phyloP scores from a whole-genome alignment of 116 monocot genomes.

The Thalassia testudinum region DNA sequence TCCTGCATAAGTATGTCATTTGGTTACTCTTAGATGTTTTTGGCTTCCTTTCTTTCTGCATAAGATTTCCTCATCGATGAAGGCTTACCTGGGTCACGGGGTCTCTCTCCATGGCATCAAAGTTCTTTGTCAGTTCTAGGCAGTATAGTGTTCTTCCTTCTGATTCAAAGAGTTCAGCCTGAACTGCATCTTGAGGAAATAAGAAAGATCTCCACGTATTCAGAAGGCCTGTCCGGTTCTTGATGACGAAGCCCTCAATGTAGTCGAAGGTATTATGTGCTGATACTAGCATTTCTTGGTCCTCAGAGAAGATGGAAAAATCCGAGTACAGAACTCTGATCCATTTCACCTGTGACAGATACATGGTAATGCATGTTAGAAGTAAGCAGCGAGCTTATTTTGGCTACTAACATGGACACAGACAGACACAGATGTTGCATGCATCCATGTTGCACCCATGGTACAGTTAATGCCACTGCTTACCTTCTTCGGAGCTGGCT shows the following conservation, averaged over 20 bases:
- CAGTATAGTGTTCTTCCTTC: slow-evolving; percentile 38
- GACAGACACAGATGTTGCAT: not conserved
- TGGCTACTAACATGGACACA: not conserved
- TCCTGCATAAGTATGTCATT: slow-evolving; percentile 21
- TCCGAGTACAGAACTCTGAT: slow-evolving; percentile 47
- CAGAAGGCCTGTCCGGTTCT: slow-evolving; percentile 36
- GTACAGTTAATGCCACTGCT: not conserved
- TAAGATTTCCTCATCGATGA: no score
- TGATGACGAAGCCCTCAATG: slow-evolving; percentile 41
- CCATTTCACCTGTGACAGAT: slow-evolving; percentile 30
- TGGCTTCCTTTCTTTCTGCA: no score
- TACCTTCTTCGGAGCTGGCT: slow-evolving; percentile 29
- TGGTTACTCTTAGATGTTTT: no score
- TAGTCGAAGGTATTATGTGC: slow-evolving; percentile 29
- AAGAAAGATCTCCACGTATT: slow-evolving; percentile 48
- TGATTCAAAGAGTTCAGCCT: slow-evolving; percentile 22
- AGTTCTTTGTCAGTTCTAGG: slow-evolving; percentile 39
- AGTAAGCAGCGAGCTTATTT: not conserved
- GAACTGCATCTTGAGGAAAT: slow-evolving; percentile 27
- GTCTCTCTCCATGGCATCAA: slow-evolving; percentile 8
- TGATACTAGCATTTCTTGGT: slow-evolving; percentile 39
- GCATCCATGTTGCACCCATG: not conserved
- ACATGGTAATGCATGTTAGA: not conserved
- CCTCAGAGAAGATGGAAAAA: slow-evolving; percentile 22
- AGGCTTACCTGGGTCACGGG: slow-evolving; percentile 3